Evolutionary conservation across 2,329 filamentous ascomycete genomes (phyloP).

Genomic region (Sphaerulina populicola): DNA sequence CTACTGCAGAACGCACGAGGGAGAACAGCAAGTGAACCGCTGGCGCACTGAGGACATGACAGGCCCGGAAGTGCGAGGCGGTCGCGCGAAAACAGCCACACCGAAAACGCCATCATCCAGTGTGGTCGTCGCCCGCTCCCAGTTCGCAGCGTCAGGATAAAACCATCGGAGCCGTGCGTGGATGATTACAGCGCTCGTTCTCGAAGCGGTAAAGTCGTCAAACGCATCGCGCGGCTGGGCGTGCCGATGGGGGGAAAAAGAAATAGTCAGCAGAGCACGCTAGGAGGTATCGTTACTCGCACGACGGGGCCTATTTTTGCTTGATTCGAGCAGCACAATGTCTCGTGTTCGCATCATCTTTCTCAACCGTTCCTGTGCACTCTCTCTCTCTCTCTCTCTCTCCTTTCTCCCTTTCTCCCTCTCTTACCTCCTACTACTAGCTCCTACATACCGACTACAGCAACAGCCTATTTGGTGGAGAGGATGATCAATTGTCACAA

Average conservation of each 20-base stretch:
- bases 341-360: constrained; percentile 1
- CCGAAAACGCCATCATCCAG: constrained; percentile 9
- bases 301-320: constrained; percentile 7
- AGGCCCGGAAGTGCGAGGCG: constrained; percentile 11
- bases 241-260: constrained; percentile 3
- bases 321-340: not conserved
- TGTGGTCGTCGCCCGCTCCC: not conserved
- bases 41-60: constrained; percentile 5
- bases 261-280: not conserved
- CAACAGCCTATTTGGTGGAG: not conserved
- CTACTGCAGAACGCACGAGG: not conserved
- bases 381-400: not conserved
- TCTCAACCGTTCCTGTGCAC: not conserved
- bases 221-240: constrained; percentile 6
- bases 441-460: not conserved
- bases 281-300: constrained; percentile 4
- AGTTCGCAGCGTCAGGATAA: not conserved
- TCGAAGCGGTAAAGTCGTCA: constrained; percentile 6
- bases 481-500: constrained; percentile 15
- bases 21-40: not conserved
- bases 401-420: no score
- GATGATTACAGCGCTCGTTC: not conserved
- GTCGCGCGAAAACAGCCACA: constrained; percentile 16
- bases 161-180: not conserved
- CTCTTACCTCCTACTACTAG: no score